Evolutionary conservation across 2,329 filamentous ascomycete species (phyloP).

Genomic region (Nigrograna mackinnonii): DNA sequence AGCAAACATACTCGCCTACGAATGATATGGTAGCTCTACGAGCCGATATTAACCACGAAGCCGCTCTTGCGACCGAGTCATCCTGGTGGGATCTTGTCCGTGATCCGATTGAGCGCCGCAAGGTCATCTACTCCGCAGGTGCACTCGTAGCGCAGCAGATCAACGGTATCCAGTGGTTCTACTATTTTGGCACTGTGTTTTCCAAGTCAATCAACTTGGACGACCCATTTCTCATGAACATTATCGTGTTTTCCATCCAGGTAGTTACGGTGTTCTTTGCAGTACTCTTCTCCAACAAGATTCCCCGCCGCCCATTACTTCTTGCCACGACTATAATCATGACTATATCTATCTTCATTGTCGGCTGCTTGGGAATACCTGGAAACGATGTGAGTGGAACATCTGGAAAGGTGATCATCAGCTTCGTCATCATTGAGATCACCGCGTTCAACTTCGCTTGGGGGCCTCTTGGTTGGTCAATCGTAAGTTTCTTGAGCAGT

Average conservation of each 20-base stretch:
- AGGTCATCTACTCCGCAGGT: slow-evolving; percentile 50
- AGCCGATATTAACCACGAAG: not conserved
- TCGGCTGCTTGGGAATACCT: slow-evolving; percentile 47
- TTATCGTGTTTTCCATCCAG: slow-evolving; percentile 49
- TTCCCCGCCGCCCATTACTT: slow-evolving; percentile 44
- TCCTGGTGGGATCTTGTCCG: slow-evolving; percentile 46
- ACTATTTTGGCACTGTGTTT: slow-evolving; percentile 50
- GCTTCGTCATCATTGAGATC: slow-evolving; percentile 48
- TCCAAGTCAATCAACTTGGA: slow-evolving; percentile 46
- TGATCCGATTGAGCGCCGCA: slow-evolving; percentile 52
- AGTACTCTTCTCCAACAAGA: slow-evolving; percentile 46
- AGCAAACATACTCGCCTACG: slow-evolving; percentile 26
- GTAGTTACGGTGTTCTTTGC: slow-evolving; percentile 45
- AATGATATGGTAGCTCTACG: too few species aligned
- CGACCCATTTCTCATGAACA: slow-evolving; percentile 47
- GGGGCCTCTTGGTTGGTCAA: slow-evolving; percentile 47
- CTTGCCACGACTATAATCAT: slow-evolving; percentile 45
- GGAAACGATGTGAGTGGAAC: slow-evolving; percentile 24
- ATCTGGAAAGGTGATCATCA: slow-evolving; percentile 45
- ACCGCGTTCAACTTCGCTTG: slow-evolving; percentile 51
- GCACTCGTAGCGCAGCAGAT: slow-evolving; percentile 54
- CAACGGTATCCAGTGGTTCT: slow-evolving; percentile 54
- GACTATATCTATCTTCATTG: slow-evolving; percentile 45
- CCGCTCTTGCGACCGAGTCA: slow-evolving; percentile 18
- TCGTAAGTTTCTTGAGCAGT: slow-evolving; percentile 29